A percentile compares a stretch with the other conserved stretches of the same genome.
Evolutionary conservation across 2,329 filamentous ascomycete species (phyloP).

Genomic region (Didymella keratinophila): DNA sequence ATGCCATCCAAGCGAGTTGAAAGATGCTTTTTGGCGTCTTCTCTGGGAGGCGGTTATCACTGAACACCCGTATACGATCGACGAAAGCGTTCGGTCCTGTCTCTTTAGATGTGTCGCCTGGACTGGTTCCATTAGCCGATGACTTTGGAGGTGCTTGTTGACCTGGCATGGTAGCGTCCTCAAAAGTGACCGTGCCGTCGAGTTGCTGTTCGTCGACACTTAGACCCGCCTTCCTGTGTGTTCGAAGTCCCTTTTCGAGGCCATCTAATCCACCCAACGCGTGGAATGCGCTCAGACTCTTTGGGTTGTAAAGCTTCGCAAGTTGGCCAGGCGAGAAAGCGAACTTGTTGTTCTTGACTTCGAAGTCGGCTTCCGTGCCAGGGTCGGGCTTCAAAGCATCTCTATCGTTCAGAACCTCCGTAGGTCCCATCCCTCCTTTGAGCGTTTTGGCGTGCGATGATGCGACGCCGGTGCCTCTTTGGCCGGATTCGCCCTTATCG

Average conservation of each 20-base stretch:
- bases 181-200: conserved; percentile 72
- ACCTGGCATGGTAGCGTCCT: conserved; percentile 61
- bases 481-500: too few relatives aligned
- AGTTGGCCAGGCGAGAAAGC: too few relatives aligned
- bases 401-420: too few relatives aligned
- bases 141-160: conserved; percentile 30
- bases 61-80: conserved; percentile 75
- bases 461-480: too few relatives aligned
- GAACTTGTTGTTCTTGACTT: too few relatives aligned
- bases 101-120: conserved; percentile 7
- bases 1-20: conserved; percentile 79
- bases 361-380: too few relatives aligned
- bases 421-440: too few relatives aligned
- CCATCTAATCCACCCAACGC: conserved; percentile 76
- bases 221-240: conserved; percentile 70
- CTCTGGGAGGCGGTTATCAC: conserved; percentile 73
- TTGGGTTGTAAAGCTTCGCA: conserved; percentile 77
- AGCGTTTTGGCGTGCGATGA: too few relatives aligned
- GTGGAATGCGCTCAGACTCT: conserved; percentile 76
- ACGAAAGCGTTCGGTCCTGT: conserved; percentile 51
- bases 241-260: conserved; percentile 75
- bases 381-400: too few relatives aligned
- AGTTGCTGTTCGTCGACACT: conserved; percentile 73
- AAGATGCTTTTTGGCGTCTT: conserved; percentile 74
- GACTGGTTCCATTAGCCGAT: conserved; percentile 15